phyloP scores from a whole-genome alignment of 352 stramenopile species.

The Pythium brassicae region DNA sequence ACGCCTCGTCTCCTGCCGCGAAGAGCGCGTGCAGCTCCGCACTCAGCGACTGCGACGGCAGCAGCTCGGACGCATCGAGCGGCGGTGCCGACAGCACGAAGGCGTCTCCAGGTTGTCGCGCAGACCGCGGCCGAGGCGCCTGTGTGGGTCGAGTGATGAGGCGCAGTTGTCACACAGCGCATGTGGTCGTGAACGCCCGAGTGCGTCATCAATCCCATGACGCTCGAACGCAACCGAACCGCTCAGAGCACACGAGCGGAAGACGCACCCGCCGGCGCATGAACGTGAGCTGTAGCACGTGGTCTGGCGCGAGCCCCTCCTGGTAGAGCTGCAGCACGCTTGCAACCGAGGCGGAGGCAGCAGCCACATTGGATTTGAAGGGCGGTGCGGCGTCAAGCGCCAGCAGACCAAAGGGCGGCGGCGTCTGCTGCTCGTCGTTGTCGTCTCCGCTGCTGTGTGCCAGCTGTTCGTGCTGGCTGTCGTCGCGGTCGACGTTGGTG shows the following conservation, averaged over 20 bases:
- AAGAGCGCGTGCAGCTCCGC: conserved; percentile 19
- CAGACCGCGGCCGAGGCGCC: conserved; percentile 14
- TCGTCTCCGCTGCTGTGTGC: too few species aligned
- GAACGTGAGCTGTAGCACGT: conserved; percentile 59
- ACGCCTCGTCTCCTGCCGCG: background rate
- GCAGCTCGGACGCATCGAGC: conserved; percentile 28
- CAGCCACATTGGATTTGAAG: background rate
- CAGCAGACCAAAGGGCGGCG: conserved; percentile 17
- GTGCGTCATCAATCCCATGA: too few species aligned
- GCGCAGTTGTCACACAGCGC: background rate
- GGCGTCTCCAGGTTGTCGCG: conserved; percentile 26
- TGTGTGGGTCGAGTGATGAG: background rate
- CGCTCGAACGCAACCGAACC: too few species aligned
- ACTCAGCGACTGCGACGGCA: conserved; percentile 19
- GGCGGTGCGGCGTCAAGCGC: too few species aligned
- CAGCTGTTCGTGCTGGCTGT: too few species aligned
- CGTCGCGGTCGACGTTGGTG: conserved; percentile 8
- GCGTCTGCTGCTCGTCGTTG: conserved; percentile 5
- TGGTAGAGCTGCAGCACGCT: conserved; percentile 65
- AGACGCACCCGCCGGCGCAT: conserved; percentile 30
- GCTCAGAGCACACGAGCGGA: background rate
- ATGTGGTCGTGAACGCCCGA: too few species aligned
- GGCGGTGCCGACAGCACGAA: conserved; percentile 47
- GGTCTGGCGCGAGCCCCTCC: conserved; percentile 36
- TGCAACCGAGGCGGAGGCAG: background rate